Conservation (phyloP, 2,329 filamentous ascomycete genomes). For the Teratosphaeria nubilosa region DNA sequence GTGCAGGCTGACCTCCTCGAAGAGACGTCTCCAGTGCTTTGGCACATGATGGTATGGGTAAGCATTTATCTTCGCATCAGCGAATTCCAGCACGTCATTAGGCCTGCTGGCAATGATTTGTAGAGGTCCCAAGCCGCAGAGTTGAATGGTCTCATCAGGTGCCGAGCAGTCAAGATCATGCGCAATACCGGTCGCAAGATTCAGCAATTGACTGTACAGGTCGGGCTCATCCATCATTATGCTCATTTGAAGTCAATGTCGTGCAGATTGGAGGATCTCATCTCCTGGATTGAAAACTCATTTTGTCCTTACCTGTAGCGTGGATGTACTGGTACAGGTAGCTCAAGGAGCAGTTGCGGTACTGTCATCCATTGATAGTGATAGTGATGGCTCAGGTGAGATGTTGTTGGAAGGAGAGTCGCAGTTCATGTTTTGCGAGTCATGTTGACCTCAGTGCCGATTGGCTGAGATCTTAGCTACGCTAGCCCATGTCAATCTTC, state of each 20-base stretch:
- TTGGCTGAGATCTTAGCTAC: too few relatives aligned
- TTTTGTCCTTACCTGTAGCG: not conserved
- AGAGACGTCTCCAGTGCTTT: conserved; percentile 58
- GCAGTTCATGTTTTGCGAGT: too few relatives aligned
- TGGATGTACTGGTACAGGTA: not conserved
- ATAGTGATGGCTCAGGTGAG: too few relatives aligned
- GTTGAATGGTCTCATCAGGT: conserved; percentile 23
- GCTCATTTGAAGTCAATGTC: not conserved
- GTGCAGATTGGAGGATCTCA: not conserved
- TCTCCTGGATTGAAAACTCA: not conserved
- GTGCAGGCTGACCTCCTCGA: conserved; percentile 59
- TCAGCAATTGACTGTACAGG: not conserved
- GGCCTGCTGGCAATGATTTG: conserved; percentile 27
- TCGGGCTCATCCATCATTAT: not conserved
- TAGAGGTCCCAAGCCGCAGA: conserved; percentile 33
- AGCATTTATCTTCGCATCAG: conserved; percentile 58
- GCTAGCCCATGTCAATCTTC: too few relatives aligned
- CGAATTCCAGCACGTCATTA: conserved; percentile 47
- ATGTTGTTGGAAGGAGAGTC: too few relatives aligned
- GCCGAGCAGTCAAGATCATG: not conserved
- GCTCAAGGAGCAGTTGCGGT: not conserved
- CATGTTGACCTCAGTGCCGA: too few relatives aligned
- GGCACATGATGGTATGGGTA: conserved; percentile 60
- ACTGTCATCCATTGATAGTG: not conserved
- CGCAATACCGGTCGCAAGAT: not conserved